phyloP scores from a whole-genome alignment of 768 basidiomycete genomes.

The Podaxis sp. region DNA sequence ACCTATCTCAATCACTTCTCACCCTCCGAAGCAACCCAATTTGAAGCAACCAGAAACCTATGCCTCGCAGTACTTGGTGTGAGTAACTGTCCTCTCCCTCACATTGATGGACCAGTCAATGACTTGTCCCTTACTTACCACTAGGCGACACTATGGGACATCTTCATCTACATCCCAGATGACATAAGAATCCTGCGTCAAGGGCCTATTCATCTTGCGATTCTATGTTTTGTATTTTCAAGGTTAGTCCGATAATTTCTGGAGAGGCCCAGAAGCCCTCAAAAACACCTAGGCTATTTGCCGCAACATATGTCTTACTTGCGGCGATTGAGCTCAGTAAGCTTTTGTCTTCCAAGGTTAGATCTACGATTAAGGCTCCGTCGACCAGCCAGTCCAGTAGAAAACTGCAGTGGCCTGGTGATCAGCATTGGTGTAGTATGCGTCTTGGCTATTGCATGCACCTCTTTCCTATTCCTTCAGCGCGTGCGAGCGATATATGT shows the following conservation, averaged over 20 bases:
- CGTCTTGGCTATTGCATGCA: background rate
- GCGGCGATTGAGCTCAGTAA: background rate
- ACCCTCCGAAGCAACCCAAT: background rate
- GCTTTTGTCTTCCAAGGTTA: background rate
- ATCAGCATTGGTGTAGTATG: background rate
- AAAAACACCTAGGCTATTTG: background rate
- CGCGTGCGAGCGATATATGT: constrained; percentile 30
- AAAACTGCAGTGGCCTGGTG: background rate
- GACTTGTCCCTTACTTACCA: background rate
- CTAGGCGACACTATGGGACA: constrained; percentile 7
- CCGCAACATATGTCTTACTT: background rate
- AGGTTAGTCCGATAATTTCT: background rate
- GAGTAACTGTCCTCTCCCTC: background rate
- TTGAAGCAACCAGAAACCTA: background rate
- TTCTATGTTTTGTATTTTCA: background rate
- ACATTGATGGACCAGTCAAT: background rate
- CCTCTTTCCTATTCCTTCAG: constrained; percentile 30
- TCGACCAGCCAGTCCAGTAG: background rate
- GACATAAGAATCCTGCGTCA: constrained; percentile 6
- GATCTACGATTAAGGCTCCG: too few species aligned
- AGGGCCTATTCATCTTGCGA: background rate
- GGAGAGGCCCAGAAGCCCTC: background rate
- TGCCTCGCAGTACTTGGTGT: constrained; percentile 4
- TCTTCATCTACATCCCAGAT: constrained; percentile 5
- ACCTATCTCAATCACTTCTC: constrained; percentile 4